Evolutionary conservation across 176 grass and related monocot genomes (phyloP).

Genomic region (Tillandsia leiboldiana): DNA sequence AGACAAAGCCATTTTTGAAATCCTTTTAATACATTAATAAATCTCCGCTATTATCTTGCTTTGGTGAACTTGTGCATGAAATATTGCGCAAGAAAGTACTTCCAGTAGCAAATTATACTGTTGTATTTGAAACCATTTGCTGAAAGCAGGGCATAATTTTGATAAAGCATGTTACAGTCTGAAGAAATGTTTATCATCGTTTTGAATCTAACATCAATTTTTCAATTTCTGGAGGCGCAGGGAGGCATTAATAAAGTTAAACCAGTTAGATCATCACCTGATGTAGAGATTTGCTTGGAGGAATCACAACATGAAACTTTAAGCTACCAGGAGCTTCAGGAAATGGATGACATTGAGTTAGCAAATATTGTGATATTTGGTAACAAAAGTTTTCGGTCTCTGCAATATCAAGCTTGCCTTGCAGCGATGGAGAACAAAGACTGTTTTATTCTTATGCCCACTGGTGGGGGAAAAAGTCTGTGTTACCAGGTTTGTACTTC

Average conservation of each 20-base stretch:
- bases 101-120: too few species aligned
- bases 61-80: too few species aligned
- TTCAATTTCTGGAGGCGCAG: constrained; percentile 34
- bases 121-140: too few species aligned
- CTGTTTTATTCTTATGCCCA: constrained; percentile 87
- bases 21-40: too few species aligned
- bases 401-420: constrained; percentile 76
- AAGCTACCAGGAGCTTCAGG: constrained; percentile 45
- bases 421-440: constrained; percentile 57
- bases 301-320: constrained; percentile 27
- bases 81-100: too few species aligned
- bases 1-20: too few species aligned
- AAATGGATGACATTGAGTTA: constrained; percentile 50
- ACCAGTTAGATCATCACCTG: constrained; percentile 22
- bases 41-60: too few species aligned
- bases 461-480: constrained; percentile 88
- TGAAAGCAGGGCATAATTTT: too few species aligned
- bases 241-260: constrained; percentile 18
- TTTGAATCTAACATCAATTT: background rate
- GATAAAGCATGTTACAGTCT: too few species aligned
- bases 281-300: constrained; percentile 10
- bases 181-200: background rate
- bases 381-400: constrained; percentile 54
- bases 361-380: constrained; percentile 90
- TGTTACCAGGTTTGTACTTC: constrained; percentile 68